Conservation (phyloP, 768 basidiomycete genomes). For the Cystofilobasidium macerans region DNA sequence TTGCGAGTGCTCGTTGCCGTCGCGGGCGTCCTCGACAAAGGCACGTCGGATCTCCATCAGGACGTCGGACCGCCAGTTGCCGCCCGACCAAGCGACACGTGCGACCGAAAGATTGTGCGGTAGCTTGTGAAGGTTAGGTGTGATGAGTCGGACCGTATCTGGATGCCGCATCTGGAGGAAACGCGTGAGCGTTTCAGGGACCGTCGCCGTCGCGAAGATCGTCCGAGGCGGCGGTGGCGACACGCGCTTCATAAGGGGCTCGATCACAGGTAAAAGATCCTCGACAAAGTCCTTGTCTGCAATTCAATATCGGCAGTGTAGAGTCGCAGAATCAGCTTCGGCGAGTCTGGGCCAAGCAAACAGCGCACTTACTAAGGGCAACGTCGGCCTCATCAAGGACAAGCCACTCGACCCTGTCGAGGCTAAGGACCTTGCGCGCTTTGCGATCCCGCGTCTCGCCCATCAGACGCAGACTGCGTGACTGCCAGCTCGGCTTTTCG, state of each 20-base stretch:
- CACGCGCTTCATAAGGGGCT: conserved; percentile 25
- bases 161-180: conserved; percentile 31
- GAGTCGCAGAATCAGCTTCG: too few relatives aligned
- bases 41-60: conserved; percentile 60
- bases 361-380: conserved; percentile 55
- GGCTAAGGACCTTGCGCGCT: conserved; percentile 40
- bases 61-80: conserved; percentile 69
- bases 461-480: conserved; percentile 19
- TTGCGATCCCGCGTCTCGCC: conserved; percentile 43
- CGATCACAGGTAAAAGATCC: conserved; percentile 44
- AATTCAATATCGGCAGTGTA: neutral
- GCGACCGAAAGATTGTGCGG: conserved; percentile 60
- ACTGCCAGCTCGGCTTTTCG: conserved; percentile 22
- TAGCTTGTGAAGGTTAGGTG: conserved; percentile 66
- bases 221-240: conserved; percentile 54
- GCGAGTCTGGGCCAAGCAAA: neutral
- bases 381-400: conserved; percentile 86
- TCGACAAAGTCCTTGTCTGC: conserved; percentile 72
- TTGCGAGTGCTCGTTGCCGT: conserved; percentile 46
- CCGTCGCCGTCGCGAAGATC: conserved; percentile 72
- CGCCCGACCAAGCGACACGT: conserved; percentile 63
- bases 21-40: conserved; percentile 48
- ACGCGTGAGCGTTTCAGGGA: conserved; percentile 51
- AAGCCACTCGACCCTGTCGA: conserved; percentile 73
- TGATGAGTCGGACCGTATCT: conserved; percentile 47